A percentile compares a stretch with the other conserved stretches of the same genome.
Conservation (phyloP, 805 yeast genomes). For the Metschnikowia baotianmanensis region DNA sequence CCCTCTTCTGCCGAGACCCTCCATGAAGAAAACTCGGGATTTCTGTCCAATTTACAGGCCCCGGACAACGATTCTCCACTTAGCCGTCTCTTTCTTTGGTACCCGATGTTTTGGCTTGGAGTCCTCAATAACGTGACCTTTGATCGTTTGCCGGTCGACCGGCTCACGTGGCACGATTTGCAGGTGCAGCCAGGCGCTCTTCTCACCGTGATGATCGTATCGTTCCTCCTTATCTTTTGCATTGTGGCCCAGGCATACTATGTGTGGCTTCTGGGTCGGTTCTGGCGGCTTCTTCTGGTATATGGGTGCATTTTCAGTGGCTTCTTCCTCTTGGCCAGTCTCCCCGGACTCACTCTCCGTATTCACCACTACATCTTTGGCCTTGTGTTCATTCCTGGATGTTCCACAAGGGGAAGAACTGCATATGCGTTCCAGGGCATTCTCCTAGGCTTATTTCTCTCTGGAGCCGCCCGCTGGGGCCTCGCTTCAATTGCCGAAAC, state of each 20-base stretch:
- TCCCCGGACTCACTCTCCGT: slow-evolving; percentile 72
- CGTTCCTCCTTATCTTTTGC: slow-evolving; percentile 45
- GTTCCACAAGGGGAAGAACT: slow-evolving; percentile 67
- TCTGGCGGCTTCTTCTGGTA: slow-evolving; percentile 53
- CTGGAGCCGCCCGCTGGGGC: slow-evolving; percentile 93
- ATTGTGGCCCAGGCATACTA: slow-evolving; percentile 71
- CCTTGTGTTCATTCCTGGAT: slow-evolving; percentile 75
- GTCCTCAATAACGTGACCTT: slow-evolving; percentile 82
- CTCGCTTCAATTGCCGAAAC: slow-evolving; percentile 88
- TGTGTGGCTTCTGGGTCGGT: slow-evolving; percentile 75
- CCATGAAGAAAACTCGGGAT: no score
- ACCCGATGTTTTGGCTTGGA: slow-evolving; percentile 81
- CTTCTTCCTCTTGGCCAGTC: slow-evolving; percentile 13
- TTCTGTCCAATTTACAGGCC: no score
- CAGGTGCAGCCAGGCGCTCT: slow-evolving; percentile 76
- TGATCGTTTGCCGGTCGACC: slow-evolving; percentile 84
- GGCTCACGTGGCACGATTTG: slow-evolving; percentile 71
- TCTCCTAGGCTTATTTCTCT: slow-evolving; percentile 71
- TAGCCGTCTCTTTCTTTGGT: slow-evolving; percentile 60
- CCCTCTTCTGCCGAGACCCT: slow-evolving; percentile 7
- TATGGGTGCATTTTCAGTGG: slow-evolving; percentile 54
- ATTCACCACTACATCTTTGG: slow-evolving; percentile 81
- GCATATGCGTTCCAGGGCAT: slow-evolving; percentile 83
- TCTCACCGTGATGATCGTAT: slow-evolving; percentile 55
- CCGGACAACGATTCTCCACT: slow-evolving; percentile 32